Base-by-base conservation (phyloP, 208 protist genomes). In the Crithidia fasciculata region DNA sequence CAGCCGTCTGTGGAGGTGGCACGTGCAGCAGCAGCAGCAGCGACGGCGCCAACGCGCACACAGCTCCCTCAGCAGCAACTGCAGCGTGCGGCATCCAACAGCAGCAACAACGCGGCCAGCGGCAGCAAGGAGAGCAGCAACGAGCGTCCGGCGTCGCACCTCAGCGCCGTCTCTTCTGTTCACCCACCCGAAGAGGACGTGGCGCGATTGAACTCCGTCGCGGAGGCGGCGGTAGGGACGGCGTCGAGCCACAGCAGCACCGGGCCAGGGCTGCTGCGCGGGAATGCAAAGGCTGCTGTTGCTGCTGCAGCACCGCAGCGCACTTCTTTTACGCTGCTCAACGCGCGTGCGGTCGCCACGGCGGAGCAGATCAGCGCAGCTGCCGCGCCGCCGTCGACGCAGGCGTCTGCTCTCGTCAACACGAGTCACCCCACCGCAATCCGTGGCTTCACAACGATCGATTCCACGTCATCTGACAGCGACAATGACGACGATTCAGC, bases 131-230 rank as follows among this genome's bases (percentile, higher is more conserved):
- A 66, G n/a, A 39, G 61, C 52, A 78, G 66, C 43, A 66, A 50
- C 28, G 63, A 75, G 65, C 65, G 40, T 54, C 70, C 56, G 28
- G 56, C 59, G 18, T 80, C 74, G 52, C 70, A 74, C 16, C 50
- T 81, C 64, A 87, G 78, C 69, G 58, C 61, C 52, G 76, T 87
- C 64, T 81, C 78, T 9, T 87, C 82, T 9, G 82, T 84, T 37
- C 74, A 56, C 40, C 49, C 68, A 10, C 39, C 60, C 1, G 61
- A 62, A 19, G 72, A 74, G 55, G 74, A 81, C 58, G 75, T 64
- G 65, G 69, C 7, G 50, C 70, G 54, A 4, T 49, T 73, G 59
- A 37, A 73, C 47, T 79, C 74, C 15, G 0, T 74, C 18, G 74
- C 58, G 5, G 66, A 78, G 45, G 49, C 39, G 6, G 56, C n/a